Percentiles rank a stretch among this genome's conserved stretches.
These are phyloP conservation scores for Petasospora fabianii DNA, from an alignment of 1,139 yeast genomes.

Conservation along the genomic window DNA sequence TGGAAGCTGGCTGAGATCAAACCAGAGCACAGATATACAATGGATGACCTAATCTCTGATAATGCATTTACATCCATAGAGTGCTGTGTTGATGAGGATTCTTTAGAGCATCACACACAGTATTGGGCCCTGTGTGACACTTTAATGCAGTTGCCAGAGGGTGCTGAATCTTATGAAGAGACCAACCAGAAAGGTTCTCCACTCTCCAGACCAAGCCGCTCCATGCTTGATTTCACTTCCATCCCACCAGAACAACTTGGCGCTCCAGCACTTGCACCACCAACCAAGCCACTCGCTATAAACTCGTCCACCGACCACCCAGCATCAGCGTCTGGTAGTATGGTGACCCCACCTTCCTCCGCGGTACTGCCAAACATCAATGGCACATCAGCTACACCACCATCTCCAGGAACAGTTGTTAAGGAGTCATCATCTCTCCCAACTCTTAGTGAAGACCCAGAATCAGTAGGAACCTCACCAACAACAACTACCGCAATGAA, in stretches of 20 bases:
- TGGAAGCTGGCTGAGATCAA: slow-evolving; percentile 75
- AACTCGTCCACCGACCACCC: not conserved
- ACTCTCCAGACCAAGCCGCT: slow-evolving; percentile 3
- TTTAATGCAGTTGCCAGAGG: slow-evolving; percentile 2
- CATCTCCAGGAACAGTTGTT: not conserved
- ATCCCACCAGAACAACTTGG: not conserved
- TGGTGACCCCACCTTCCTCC: not conserved
- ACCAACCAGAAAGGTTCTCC: slow-evolving; percentile 17
- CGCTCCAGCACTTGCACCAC: not conserved
- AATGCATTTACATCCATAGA: slow-evolving; percentile 62
- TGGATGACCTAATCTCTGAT: slow-evolving; percentile 53
- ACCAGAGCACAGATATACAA: slow-evolving; percentile 46
- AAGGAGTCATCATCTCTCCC: slow-evolving; percentile 12
- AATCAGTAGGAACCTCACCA: slow-evolving; percentile 17
- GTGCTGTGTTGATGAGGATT: slow-evolving; percentile 56
- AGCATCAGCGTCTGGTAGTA: not conserved
- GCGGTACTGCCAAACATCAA: not conserved
- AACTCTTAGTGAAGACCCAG: slow-evolving; percentile 23
- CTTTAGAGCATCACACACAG: slow-evolving; percentile 17
- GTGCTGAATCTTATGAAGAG: slow-evolving; percentile 1
- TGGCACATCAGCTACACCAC: slow-evolving; percentile 1
- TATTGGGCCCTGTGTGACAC: slow-evolving; percentile 8
- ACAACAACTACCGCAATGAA: not conserved
- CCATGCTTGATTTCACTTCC: slow-evolving; percentile 14
- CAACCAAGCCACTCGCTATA: not conserved